phyloP scores from a whole-genome alignment of 345 rosid genomes.

The Microthlaspi erraticum region DNA sequence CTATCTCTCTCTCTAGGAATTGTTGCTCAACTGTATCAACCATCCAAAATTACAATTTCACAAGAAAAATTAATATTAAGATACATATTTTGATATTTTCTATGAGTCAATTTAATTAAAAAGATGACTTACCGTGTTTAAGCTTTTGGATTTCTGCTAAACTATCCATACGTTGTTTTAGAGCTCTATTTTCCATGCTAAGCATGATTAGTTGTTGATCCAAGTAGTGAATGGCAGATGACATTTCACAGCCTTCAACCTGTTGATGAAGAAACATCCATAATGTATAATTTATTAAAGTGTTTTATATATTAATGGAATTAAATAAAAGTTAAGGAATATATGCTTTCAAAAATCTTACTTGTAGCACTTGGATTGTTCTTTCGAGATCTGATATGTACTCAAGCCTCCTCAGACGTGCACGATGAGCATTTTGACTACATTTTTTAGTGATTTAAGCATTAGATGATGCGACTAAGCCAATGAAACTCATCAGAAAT shows the following conservation, averaged over 20 bases:
- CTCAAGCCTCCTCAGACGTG: conserved; percentile 64
- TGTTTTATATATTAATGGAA: background rate
- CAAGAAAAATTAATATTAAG: background rate
- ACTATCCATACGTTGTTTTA: conserved; percentile 67
- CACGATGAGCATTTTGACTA: conserved; percentile 70
- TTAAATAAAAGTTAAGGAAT: background rate
- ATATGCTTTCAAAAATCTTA: conserved; percentile 29
- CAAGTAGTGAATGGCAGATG: conserved; percentile 63
- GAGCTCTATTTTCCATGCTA: conserved; percentile 74
- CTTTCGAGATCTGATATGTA: conserved; percentile 73
- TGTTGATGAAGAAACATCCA: conserved; percentile 29
- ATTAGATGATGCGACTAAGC: background rate
- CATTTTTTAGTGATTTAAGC: background rate
- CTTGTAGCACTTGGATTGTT: conserved; percentile 62
- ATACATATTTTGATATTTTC: background rate
- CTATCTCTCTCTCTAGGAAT: conserved; percentile 73
- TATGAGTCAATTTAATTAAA: background rate
- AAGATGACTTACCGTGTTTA: conserved; percentile 57
- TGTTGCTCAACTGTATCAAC: conserved; percentile 67
- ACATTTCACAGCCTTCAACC: conserved; percentile 75
- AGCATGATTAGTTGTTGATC: conserved; percentile 66
- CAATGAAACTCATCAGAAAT: background rate
- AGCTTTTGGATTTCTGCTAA: conserved; percentile 69
- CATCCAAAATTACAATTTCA: background rate
- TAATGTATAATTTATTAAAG: background rate